phyloP scores from a whole-genome alignment of 1,139 yeast genomes.

The Sugiyamaella grinbergsii region DNA sequence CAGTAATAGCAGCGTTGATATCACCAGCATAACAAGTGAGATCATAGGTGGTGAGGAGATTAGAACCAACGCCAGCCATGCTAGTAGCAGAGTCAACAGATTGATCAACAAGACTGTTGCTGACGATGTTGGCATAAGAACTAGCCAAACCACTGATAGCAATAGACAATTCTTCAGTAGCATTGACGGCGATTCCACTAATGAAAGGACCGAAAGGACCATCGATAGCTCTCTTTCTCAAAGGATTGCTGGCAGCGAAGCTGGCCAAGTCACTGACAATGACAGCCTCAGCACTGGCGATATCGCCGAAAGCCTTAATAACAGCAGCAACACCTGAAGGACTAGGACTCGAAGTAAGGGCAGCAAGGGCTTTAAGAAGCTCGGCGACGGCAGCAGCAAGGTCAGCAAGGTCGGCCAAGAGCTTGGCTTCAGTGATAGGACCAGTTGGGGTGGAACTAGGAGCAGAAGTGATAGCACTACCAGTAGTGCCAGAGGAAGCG shows the following conservation, averaged over 20 bases:
- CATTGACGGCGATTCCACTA: conserved; percentile 11
- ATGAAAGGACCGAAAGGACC: conserved; percentile 9
- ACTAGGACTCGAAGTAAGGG: conserved; percentile 8
- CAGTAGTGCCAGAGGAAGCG: conserved; percentile 5
- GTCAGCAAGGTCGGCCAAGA: conserved; percentile 6
- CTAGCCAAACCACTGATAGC: conserved; percentile 8
- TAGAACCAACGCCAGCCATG: conserved; percentile 9
- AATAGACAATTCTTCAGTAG: conserved; percentile 4
- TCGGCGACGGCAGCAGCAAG: conserved; percentile 10
- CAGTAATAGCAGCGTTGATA: conserved; percentile 19
- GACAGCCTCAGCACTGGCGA: conserved; percentile 11
- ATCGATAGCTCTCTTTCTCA: conserved; percentile 15
- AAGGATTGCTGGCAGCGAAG: conserved; percentile 4
- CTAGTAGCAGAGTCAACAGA: conserved; percentile 6
- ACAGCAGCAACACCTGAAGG: conserved; percentile 12
- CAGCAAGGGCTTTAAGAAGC: conserved; percentile 14
- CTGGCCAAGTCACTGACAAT: conserved; percentile 14
- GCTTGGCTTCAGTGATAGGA: conserved; percentile 7
- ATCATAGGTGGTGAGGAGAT: conserved; percentile 13
- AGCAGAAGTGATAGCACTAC: conserved; percentile 6
- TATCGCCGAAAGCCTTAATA: conserved; percentile 14
- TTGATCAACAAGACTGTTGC: neutral
- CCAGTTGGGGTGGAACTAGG: conserved; percentile 9
- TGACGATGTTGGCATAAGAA: conserved; percentile 5
- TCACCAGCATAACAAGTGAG: conserved; percentile 19